phyloP scores from a whole-genome alignment of 805 yeast genomes.

The Candida pseudofarinosa region DNA sequence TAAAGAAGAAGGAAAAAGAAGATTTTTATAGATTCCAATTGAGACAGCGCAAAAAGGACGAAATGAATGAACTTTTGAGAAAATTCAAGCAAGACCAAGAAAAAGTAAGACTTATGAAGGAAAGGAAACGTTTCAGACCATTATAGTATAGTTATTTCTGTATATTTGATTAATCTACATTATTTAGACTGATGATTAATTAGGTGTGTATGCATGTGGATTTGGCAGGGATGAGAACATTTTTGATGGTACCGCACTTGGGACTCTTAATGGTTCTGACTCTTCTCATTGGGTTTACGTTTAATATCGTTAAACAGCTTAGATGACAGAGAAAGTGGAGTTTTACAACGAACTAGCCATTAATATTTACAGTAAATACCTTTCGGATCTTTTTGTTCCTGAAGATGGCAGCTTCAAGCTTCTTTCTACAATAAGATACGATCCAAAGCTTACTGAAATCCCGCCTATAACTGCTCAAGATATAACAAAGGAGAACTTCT shows the following conservation, averaged over 20 bases:
- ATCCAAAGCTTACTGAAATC: conserved; percentile 46
- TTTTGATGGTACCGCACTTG: background rate
- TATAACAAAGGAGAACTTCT: conserved; percentile 40
- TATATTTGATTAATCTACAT: background rate
- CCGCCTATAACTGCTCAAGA: conserved; percentile 24
- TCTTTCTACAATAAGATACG: conserved; percentile 72
- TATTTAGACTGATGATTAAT: background rate
- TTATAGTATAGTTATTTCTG: conserved; percentile 37
- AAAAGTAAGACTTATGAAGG: conserved; percentile 71
- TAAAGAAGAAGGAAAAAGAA: conserved; percentile 70
- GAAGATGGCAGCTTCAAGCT: conserved; percentile 45
- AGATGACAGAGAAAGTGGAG: background rate
- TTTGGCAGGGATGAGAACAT: background rate
- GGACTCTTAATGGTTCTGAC: background rate
- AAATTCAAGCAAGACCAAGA: conserved; percentile 92
- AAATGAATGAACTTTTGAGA: conserved; percentile 78
- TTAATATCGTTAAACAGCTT: background rate
- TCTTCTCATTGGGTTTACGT: background rate
- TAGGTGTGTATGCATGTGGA: background rate
- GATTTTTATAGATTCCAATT: conserved; percentile 97
- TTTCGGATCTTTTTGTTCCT: conserved; percentile 6
- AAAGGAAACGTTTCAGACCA: conserved; percentile 80
- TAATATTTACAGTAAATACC: conserved; percentile 8
- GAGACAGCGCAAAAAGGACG: conserved; percentile 87
- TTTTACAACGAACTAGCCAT: conserved; percentile 3